phyloP scores from a whole-genome alignment of 257 asterid species.

The Solanum bulbocastanum region DNA sequence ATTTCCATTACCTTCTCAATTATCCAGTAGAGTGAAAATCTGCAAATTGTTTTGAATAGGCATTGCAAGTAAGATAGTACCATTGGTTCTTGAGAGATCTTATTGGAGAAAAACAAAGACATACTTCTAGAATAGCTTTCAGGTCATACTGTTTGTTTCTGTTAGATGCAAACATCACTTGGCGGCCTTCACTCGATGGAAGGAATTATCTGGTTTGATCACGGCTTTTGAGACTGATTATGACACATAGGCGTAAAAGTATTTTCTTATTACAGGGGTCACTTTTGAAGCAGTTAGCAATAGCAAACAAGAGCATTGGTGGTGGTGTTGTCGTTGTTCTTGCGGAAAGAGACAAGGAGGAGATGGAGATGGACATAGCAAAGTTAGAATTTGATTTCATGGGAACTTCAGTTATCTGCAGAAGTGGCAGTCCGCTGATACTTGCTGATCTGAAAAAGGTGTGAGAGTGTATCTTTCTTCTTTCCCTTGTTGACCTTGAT shows the following conservation, averaged over 20 bases:
- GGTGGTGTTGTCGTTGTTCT: conserved; percentile 95
- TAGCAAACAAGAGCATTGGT: conserved; percentile 94
- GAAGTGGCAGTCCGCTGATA: conserved; percentile 97
- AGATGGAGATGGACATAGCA: conserved; percentile 92
- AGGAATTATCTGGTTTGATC: neutral
- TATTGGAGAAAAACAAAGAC: neutral
- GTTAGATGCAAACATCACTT: neutral
- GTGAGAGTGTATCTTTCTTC: neutral
- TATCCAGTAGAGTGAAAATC: neutral
- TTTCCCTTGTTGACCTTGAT: neutral
- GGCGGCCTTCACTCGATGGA: neutral
- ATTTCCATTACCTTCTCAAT: neutral
- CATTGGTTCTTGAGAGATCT: neutral
- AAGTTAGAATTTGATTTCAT: conserved; percentile 89
- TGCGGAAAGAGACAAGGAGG: conserved; percentile 98
- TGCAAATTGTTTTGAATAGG: neutral
- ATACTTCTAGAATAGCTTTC: neutral
- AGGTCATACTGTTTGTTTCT: neutral
- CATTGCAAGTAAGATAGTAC: neutral
- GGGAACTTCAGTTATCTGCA: conserved; percentile 93
- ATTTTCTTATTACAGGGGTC: conserved; percentile 60
- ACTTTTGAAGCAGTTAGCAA: conserved; percentile 88
- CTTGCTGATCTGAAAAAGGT: conserved; percentile 97
- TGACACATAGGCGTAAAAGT: neutral
- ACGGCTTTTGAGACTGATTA: neutral